A percentile compares a stretch with the other conserved stretches of the same genome.
Evolutionary conservation across 2,329 filamentous ascomycete species (phyloP).

Genomic region (Aspergillus ochraceoroseus): DNA sequence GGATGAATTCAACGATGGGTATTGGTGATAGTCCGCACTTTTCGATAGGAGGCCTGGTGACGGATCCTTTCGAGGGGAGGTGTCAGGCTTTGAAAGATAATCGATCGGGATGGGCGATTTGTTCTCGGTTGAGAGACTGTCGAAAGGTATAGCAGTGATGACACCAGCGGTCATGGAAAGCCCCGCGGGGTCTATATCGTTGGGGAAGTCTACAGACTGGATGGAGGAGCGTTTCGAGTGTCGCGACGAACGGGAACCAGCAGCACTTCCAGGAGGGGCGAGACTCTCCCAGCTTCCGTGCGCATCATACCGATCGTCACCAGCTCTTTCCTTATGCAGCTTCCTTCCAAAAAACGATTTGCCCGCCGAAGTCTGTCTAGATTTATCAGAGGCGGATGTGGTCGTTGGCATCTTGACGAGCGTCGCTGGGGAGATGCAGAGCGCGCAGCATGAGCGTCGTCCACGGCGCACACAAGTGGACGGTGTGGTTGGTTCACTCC

Average conservation of each 20-base stretch:
- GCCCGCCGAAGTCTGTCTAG: slow-evolving; percentile 73
- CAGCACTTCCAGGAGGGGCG: slow-evolving; percentile 57
- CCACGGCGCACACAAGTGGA: slow-evolving; percentile 8
- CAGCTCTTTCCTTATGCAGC: slow-evolving; percentile 67
- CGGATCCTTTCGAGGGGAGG: slow-evolving; percentile 61
- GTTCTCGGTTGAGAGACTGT: slow-evolving; percentile 60
- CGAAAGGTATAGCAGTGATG: slow-evolving; percentile 84
- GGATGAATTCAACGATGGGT: slow-evolving; percentile 65
- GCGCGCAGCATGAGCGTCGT: slow-evolving; percentile 35
- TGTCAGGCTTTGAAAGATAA: slow-evolving; percentile 63
- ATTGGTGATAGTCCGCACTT: slow-evolving; percentile 80
- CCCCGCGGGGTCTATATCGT: slow-evolving; percentile 55
- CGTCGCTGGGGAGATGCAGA: slow-evolving; percentile 30
- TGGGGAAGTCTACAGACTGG: slow-evolving; percentile 64
- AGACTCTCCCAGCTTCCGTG: slow-evolving; percentile 57
- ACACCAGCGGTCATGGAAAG: slow-evolving; percentile 73
- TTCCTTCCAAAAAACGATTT: slow-evolving; percentile 84
- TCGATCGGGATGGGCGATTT: slow-evolving; percentile 69
- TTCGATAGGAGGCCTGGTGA: slow-evolving; percentile 81
- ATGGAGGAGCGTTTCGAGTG: slow-evolving; percentile 67
- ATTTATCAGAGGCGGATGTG: slow-evolving; percentile 68
- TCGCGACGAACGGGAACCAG: slow-evolving; percentile 66
- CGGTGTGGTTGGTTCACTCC: too few species aligned
- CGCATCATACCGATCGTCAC: slow-evolving; percentile 58
- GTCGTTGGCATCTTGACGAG: slow-evolving; percentile 47